Base-by-base conservation (phyloP, 2,329 filamentous ascomycete species). In the Epichloe gansuensis region DNA sequence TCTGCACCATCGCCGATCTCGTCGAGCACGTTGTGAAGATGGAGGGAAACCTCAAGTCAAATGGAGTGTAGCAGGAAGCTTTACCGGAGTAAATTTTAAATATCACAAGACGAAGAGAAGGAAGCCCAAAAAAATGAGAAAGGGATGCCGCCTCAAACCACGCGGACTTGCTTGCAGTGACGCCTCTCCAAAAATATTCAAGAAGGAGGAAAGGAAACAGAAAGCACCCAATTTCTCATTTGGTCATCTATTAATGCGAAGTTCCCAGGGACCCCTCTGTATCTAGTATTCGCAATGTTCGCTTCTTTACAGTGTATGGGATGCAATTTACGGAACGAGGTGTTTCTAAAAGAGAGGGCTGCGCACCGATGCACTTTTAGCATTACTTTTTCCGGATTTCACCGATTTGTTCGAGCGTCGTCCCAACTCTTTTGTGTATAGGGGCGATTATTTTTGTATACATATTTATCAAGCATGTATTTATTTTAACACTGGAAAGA, bases 1-100 rank as follows among this genome's bases (percentile, higher is more conserved):
- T 95, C 54, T 95, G 90, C 71, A 97, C 93, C 34, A 97, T 98
- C 70, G 89, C 91, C 65, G 89, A 91, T 69, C 69, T 98, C 70
- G 84, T 91, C 31, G 74, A 73, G 53, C 86, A 94, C 66, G 72
- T 95, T 53, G 85, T 93, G 68, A 83, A 81, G 73, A 82, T 75
- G 40, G 84, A 90, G 71, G 83, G 82, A 39, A 79, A 78, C 66
- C 63, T 77, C 55, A 15, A 60, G 43, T 50, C 59, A 35, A 64
- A 57, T 52, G 73, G 72, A n/a, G 65, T 63, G 23, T 50, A 45
- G 48, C 5, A 25, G 31, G 23, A 12, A 8, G 4, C 21, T 12
- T 43, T 2, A 8, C 11, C 3, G 41, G 6, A 17, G 21, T 2
- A 34, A 45, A 13, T 5, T 1, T 23, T 9, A 8, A 5, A 11